These are phyloP conservation scores for Tripidium arundinaceum DNA, from an alignment of 202 grass and related monocot species.

Conservation along the genomic window DNA sequence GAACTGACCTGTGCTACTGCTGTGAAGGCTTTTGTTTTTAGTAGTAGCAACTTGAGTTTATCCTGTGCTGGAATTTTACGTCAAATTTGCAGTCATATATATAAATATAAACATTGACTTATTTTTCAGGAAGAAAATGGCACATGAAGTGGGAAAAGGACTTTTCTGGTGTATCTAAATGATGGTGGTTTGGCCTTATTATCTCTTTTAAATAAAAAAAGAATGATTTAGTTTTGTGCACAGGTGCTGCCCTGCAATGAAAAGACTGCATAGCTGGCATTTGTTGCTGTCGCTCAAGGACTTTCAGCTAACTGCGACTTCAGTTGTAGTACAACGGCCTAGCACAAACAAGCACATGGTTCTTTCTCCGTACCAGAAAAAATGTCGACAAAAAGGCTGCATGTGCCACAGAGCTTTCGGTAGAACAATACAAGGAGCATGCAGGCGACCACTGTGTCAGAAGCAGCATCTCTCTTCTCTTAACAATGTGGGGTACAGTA, in stretches of 20 bases:
- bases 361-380: background rate
- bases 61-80: background rate
- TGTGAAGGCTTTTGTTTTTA: background rate
- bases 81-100: background rate
- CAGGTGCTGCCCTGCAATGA: background rate
- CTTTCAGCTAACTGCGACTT: background rate
- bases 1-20: background rate
- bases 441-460: conserved; percentile 34
- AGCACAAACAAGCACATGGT: conserved; percentile 17
- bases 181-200: background rate
- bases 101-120: background rate
- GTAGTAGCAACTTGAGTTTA: background rate
- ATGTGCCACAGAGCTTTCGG: conserved; percentile 45
- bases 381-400: conserved; percentile 28
- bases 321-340: no score
- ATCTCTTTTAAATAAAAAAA: background rate
- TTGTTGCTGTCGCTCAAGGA: background rate
- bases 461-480: background rate
- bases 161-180: background rate
- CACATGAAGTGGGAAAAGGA: background rate
- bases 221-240: background rate
- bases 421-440: conserved; percentile 33
- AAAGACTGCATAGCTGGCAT: background rate
- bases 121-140: background rate
- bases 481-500: conserved; percentile 11